Evolutionary conservation across 177 flowering plant species (phyloP).

Genomic region (Vitis hybrid): DNA sequence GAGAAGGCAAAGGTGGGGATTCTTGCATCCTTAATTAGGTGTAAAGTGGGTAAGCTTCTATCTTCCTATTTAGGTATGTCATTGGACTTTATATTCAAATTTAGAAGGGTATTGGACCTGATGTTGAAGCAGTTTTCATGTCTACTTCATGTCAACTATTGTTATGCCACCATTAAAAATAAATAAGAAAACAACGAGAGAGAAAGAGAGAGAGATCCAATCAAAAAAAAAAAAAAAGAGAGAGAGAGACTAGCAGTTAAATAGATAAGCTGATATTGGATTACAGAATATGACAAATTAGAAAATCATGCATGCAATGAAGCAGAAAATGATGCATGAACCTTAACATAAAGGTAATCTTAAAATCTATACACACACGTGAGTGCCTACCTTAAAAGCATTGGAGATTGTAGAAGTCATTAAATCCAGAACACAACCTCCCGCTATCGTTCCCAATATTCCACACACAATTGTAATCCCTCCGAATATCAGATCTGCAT

Average conservation of each 20-base stretch:
- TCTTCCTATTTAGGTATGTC: too few relatives aligned
- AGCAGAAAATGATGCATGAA: neutral
- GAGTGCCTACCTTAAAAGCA: conserved; percentile 68
- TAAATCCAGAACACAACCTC: conserved; percentile 64
- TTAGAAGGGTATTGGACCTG: too few relatives aligned
- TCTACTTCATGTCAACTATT: too few relatives aligned
- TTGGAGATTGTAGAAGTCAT: conserved; percentile 62
- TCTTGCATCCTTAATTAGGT: too few relatives aligned
- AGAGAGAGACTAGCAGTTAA: neutral
- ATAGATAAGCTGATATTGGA: neutral
- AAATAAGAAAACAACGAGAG: neutral
- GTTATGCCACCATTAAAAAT: neutral
- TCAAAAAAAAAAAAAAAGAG: neutral
- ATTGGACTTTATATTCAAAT: too few relatives aligned
- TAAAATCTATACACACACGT: neutral
- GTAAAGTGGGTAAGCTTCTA: too few relatives aligned
- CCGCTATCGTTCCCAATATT: conserved; percentile 67
- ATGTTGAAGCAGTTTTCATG: too few relatives aligned
- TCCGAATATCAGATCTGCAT: conserved; percentile 79
- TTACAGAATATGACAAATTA: neutral
- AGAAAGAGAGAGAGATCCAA: neutral
- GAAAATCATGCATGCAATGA: neutral
- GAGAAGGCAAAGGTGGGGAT: too few relatives aligned
- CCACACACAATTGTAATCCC: conserved; percentile 73
- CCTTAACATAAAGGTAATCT: too few relatives aligned